Evolutionary conservation across 805 yeast genomes (phyloP).

Genomic region (Nakazawaea laoshanensis): DNA sequence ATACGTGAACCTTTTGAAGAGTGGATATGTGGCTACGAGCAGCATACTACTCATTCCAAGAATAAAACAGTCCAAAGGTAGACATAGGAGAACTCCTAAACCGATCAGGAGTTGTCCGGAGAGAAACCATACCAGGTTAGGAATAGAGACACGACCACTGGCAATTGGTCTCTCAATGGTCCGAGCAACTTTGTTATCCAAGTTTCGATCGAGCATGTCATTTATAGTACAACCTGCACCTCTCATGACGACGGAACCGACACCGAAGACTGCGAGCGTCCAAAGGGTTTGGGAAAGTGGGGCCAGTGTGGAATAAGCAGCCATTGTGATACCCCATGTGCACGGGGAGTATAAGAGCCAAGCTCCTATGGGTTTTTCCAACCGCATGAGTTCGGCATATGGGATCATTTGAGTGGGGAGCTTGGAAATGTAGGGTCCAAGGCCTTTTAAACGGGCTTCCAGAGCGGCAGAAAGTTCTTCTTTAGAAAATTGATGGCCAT

Average conservation of each 20-base stretch:
- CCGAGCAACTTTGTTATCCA: slow-evolving; percentile 81
- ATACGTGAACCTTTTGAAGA: slow-evolving; percentile 90
- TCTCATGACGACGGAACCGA: slow-evolving; percentile 87
- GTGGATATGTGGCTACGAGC: slow-evolving; percentile 79
- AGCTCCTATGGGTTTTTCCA: slow-evolving; percentile 96
- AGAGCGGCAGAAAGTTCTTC: slow-evolving; percentile 44
- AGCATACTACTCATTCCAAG: slow-evolving; percentile 77
- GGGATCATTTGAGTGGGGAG: slow-evolving; percentile 77
- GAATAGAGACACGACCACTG: slow-evolving; percentile 65
- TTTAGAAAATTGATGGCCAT: slow-evolving; percentile 16
- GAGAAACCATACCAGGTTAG: slow-evolving; percentile 62
- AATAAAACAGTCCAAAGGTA: slow-evolving; percentile 77
- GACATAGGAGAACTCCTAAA: slow-evolving; percentile 53
- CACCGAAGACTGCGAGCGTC: slow-evolving; percentile 63
- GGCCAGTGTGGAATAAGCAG: slow-evolving; percentile 67
- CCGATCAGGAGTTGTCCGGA: slow-evolving; percentile 73
- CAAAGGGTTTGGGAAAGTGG: slow-evolving; percentile 53
- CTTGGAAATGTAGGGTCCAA: slow-evolving; percentile 41
- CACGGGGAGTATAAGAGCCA: slow-evolving; percentile 77
- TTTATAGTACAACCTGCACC: slow-evolving; percentile 98
- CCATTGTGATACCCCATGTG: slow-evolving; percentile 89
- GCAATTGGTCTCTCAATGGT: slow-evolving; percentile 92
- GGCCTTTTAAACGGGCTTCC: slow-evolving; percentile 36
- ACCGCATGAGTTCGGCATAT: slow-evolving; percentile 83
- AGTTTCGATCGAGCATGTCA: slow-evolving; percentile 75